phyloP scores from a whole-genome alignment of 805 yeast species.

The Blastobotrys terrestris region DNA sequence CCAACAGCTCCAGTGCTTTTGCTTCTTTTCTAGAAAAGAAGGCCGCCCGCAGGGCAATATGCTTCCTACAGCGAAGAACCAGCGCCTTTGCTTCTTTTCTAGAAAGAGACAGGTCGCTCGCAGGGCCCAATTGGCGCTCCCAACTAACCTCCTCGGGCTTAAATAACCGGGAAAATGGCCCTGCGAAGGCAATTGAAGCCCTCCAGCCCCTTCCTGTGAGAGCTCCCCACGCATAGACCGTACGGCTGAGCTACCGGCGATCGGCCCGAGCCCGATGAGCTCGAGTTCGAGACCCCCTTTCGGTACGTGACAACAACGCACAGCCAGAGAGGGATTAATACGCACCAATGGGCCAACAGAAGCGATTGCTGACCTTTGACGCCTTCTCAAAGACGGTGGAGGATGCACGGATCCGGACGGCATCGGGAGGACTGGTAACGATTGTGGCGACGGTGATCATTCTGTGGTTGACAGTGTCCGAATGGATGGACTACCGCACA shows the following conservation, averaged over 20 bases:
- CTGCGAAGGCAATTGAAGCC: too few relatives aligned
- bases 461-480: conserved; percentile 57
- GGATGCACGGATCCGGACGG: conserved; percentile 82
- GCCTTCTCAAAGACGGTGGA: conserved; percentile 94
- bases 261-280: neutral
- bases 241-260: neutral
- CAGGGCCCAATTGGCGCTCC: too few relatives aligned
- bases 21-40: neutral
- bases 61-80: too few relatives aligned
- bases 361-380: conserved; percentile 55
- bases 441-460: conserved; percentile 59
- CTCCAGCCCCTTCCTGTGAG: neutral
- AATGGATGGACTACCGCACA: conserved; percentile 66
- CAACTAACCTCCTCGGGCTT: too few relatives aligned
- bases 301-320: neutral
- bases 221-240: neutral
- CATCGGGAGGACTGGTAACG: conserved; percentile 87
- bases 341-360: conserved; percentile 13
- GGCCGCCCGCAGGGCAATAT: too few relatives aligned
- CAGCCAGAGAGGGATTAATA: neutral
- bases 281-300: neutral
- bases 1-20: neutral
- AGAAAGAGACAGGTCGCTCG: too few relatives aligned
- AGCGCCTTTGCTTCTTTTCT: too few relatives aligned
- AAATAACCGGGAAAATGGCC: neutral